Evolutionary conservation across 768 basidiomycete species (phyloP).

Genomic region (Fomitopsis serialis): DNA sequence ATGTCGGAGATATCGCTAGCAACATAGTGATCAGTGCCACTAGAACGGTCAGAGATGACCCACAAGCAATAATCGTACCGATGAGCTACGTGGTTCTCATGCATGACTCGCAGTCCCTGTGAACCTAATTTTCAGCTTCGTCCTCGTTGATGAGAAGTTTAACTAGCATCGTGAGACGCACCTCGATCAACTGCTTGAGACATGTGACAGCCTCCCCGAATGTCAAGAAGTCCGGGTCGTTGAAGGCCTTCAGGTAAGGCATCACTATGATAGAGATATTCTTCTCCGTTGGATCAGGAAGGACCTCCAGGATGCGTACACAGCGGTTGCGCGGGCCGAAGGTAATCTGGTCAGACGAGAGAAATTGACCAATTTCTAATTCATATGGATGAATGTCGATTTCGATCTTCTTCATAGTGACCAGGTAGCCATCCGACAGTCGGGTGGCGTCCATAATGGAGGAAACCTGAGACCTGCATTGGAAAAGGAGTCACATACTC

Average conservation of each 20-base stretch:
- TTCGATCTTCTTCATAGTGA: constrained; percentile 14
- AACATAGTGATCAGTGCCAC: too few species aligned
- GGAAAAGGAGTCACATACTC: not conserved
- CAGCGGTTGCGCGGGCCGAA: constrained; percentile 19
- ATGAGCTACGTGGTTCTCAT: not conserved
- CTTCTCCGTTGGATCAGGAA: constrained; percentile 8
- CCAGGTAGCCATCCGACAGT: constrained; percentile 9
- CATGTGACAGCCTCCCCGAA: constrained; percentile 22
- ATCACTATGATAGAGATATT: constrained; percentile 16
- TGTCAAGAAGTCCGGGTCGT: constrained; percentile 20
- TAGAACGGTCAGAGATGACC: not conserved
- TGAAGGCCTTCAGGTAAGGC: constrained; percentile 14
- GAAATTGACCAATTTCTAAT: constrained; percentile 6
- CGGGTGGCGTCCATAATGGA: constrained; percentile 14
- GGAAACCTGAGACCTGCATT: not conserved
- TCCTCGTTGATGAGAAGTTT: too few species aligned
- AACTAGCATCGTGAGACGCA: not conserved
- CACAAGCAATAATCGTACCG: not conserved
- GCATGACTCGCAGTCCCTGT: constrained; percentile 7
- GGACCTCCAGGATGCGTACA: constrained; percentile 14
- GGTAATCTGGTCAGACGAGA: constrained; percentile 6
- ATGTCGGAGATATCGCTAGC: not conserved
- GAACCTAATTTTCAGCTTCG: too few species aligned
- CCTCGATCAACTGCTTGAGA: constrained; percentile 20
- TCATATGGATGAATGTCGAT: constrained; percentile 5